A percentile compares a stretch with the other conserved stretches of the same genome.
phyloP scores from a whole-genome alignment of 1,284 basidiomycete genomes.

The Tilletia horrida region DNA sequence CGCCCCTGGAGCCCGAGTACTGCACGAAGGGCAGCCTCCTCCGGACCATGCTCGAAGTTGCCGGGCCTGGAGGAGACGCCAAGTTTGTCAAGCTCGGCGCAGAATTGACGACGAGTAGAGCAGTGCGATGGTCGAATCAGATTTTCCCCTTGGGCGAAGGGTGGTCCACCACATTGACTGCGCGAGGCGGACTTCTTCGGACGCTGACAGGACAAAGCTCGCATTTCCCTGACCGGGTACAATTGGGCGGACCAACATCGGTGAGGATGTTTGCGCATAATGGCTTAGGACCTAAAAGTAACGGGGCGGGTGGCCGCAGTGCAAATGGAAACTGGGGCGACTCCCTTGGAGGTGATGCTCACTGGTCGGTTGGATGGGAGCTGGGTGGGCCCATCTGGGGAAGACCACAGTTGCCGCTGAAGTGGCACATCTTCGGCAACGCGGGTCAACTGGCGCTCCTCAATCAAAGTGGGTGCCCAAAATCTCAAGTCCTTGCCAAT shows the following conservation, averaged over 20 bases:
- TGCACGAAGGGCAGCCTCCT: conserved; percentile 55
- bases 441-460: conserved; percentile 74
- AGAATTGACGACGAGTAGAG: conserved; percentile 26
- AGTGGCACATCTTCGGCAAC: conserved; percentile 80
- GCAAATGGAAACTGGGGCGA: conserved; percentile 61
- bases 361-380: conserved; percentile 78
- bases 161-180: conserved; percentile 25
- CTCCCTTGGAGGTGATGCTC: conserved; percentile 82
- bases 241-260: conserved; percentile 87
- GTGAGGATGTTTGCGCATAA: conserved; percentile 81
- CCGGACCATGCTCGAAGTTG: conserved; percentile 34
- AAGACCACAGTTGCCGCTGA: conserved; percentile 81
- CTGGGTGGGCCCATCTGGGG: conserved; percentile 74
- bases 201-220: conserved; percentile 49
- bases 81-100: conserved; percentile 40
- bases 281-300: conserved; percentile 77
- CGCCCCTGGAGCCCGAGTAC: conserved; percentile 60
- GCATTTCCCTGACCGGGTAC: conserved; percentile 79
- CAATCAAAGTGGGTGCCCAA: conserved; percentile 61
- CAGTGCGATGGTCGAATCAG: conserved; percentile 20
- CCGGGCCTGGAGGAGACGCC: conserved; percentile 48
- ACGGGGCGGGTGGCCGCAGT: too few relatives aligned
- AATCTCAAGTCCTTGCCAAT: neutral
- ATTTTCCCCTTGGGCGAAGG: conserved; percentile 20
- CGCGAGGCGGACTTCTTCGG: conserved; percentile 34